Conservation (phyloP, 805 yeast species). For the Candida dajiaensis region DNA sequence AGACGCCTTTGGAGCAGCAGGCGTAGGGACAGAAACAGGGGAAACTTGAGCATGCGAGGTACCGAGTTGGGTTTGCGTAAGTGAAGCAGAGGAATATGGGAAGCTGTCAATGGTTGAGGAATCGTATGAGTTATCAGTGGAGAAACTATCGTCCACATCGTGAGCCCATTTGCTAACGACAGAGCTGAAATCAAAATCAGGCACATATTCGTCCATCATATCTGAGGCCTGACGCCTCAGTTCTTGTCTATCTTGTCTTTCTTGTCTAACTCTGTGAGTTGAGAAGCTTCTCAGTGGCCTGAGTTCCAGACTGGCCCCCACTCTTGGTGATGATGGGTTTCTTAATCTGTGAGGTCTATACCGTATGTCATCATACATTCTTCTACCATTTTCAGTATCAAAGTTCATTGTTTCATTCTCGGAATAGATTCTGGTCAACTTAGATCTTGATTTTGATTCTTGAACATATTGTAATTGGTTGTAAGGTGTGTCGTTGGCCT, state of each 20-base stretch:
- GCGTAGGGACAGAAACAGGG: slow-evolving; percentile 31
- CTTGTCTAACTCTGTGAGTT: slow-evolving; percentile 5
- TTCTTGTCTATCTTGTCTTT: slow-evolving; percentile 1
- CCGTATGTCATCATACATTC: slow-evolving; percentile 47
- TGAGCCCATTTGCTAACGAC: slow-evolving; percentile 42
- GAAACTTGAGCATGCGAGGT: slow-evolving; percentile 29
- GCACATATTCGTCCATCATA: slow-evolving; percentile 71
- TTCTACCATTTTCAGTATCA: slow-evolving; percentile 46
- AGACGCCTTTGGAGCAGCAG: slow-evolving; percentile 9
- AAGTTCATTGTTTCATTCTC: slow-evolving; percentile 61
- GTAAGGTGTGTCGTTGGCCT: slow-evolving; percentile 17
- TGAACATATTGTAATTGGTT: slow-evolving; percentile 18
- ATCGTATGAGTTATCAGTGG: slow-evolving; percentile 15
- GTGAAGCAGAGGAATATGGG: slow-evolving; percentile 13
- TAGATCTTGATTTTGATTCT: slow-evolving; percentile 17
- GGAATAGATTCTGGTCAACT: slow-evolving; percentile 51
- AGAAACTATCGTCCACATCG: slow-evolving; percentile 2
- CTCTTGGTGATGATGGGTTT: slow-evolving; percentile 1
- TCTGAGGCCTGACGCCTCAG: slow-evolving; percentile 28
- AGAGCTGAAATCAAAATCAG: slow-evolving; percentile 56
- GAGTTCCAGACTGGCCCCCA: slow-evolving; percentile 2
- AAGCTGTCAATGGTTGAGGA: slow-evolving; percentile 6
- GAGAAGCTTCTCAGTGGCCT: slow-evolving; percentile 12
- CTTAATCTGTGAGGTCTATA: slow-evolving; percentile 35
- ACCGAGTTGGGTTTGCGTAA: slow-evolving; percentile 21